A percentile compares a stretch with the other conserved stretches of the same genome.
Evolutionary conservation across 441 rosid species (phyloP).

Genomic region (Corymbia calophylla): DNA sequence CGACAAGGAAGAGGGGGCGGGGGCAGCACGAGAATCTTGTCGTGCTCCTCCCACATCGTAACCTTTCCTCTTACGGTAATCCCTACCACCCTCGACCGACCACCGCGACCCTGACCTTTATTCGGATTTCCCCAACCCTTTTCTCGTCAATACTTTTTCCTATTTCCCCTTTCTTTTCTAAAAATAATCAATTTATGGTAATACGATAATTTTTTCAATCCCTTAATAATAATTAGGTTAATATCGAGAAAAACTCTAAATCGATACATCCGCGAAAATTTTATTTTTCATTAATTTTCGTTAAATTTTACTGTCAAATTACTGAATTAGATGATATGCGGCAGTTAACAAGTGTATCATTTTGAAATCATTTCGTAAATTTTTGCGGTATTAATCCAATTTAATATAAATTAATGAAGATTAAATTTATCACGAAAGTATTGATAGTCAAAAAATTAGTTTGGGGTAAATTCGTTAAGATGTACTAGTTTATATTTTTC

Average conservation of each 20-base stretch:
- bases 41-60: neutral
- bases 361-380: too few relatives aligned
- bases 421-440: too few relatives aligned
- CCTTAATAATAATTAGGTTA: neutral
- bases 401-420: too few relatives aligned
- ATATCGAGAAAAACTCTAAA: neutral
- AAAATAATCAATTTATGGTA: neutral
- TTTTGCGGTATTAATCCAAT: too few relatives aligned
- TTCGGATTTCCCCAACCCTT: rapidly evolving
- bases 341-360: too few relatives aligned
- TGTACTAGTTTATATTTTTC: too few relatives aligned
- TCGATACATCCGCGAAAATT: neutral
- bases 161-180: neutral
- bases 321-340: neutral
- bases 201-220: neutral
- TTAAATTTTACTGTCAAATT: too few relatives aligned
- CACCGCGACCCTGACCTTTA: rapidly evolving
- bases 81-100: rapidly evolving
- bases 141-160: too few relatives aligned
- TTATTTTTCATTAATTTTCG: too few relatives aligned
- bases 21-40: neutral
- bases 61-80: constrained; percentile 30
- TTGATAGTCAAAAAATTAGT: too few relatives aligned
- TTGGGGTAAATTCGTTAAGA: too few relatives aligned
- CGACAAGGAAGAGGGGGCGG: too few relatives aligned